phyloP scores from a whole-genome alignment of 805 yeast species.

The Sugiyamaella chiloensis region DNA sequence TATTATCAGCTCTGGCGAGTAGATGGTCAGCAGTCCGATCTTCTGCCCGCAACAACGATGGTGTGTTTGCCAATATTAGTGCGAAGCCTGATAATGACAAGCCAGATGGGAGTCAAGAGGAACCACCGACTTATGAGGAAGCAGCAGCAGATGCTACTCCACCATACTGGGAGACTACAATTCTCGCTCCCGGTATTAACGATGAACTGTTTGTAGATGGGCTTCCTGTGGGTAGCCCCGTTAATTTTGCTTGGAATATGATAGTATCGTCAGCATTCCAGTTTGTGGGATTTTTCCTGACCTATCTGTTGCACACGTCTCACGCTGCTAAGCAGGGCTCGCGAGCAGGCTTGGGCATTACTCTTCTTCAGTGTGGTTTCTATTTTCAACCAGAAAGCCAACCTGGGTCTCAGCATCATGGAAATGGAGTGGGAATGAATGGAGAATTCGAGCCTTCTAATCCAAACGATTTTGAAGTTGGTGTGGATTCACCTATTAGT shows the following conservation, averaged over 20 bases:
- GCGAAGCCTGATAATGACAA: slow-evolving; percentile 73
- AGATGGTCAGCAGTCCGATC: slow-evolving; percentile 1
- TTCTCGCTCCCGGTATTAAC: slow-evolving; percentile 66
- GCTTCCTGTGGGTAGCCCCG: slow-evolving; percentile 88
- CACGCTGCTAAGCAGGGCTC: slow-evolving; percentile 98
- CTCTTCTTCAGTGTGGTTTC: slow-evolving; percentile 70
- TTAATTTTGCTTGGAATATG: slow-evolving; percentile 86
- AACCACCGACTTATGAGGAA: slow-evolving; percentile 87
- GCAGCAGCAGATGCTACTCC: slow-evolving; percentile 94
- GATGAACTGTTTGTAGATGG: slow-evolving; percentile 96
- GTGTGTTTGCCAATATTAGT: slow-evolving; percentile 86
- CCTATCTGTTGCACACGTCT: slow-evolving; percentile 88
- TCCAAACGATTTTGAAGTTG: slow-evolving; percentile 55
- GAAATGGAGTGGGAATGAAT: slow-evolving; percentile 11
- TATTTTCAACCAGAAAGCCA: slow-evolving; percentile 38
- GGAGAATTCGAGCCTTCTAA: slow-evolving; percentile 50
- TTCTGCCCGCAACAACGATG: slow-evolving; percentile 51
- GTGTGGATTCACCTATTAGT: slow-evolving; percentile 15
- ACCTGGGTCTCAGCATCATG: neutral
- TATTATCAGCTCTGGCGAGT: slow-evolving; percentile 7
- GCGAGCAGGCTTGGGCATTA: slow-evolving; percentile 84
- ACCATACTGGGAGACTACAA: slow-evolving; percentile 92
- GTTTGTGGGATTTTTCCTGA: slow-evolving; percentile 85
- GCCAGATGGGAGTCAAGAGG: slow-evolving; percentile 42
- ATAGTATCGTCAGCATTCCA: slow-evolving; percentile 90